Evolutionary conservation across 2,329 filamentous ascomycete species (phyloP).

Genomic region (Emericellopsis atlantica): DNA sequence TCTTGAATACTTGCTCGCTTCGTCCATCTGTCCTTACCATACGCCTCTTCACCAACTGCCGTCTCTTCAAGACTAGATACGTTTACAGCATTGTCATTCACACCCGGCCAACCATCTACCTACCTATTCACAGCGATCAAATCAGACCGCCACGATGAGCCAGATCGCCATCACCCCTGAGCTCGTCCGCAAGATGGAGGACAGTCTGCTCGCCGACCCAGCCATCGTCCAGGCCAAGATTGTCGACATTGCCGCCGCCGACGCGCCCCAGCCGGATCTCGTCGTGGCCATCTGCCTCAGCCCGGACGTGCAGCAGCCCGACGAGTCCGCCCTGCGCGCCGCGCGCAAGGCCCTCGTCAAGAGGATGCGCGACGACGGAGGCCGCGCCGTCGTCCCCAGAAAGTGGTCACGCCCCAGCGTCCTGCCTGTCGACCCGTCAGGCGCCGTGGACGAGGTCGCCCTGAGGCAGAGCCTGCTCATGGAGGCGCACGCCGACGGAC

Average conservation of each 20-base stretch:
- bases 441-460: constrained; percentile 1
- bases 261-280: constrained; percentile 1
- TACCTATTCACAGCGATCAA: too few relatives aligned
- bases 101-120: too few relatives aligned
- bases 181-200: constrained; percentile 1
- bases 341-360: constrained; percentile 1
- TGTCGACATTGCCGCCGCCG: constrained; percentile 2
- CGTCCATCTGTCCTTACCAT: too few relatives aligned
- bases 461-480: constrained; percentile 1
- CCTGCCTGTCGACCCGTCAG: background rate
- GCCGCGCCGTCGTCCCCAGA: background rate
- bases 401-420: background rate
- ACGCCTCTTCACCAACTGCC: too few relatives aligned
- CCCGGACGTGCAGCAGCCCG: background rate
- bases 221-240: constrained; percentile 2
- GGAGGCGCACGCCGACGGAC: background rate
- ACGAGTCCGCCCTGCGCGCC: background rate
- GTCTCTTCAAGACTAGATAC: too few relatives aligned
- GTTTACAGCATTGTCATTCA: too few relatives aligned
- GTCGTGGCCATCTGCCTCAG: constrained; percentile 1
- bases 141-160: background rate
- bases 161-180: background rate
- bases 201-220: background rate
- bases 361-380: background rate
- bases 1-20: too few relatives aligned